A percentile compares a stretch with the other conserved stretches of the same genome.
These are phyloP conservation scores for Ceratobasidium sp. DNA, from an alignment of 1,284 basidiomycete species.

Conservation along the genomic window DNA sequence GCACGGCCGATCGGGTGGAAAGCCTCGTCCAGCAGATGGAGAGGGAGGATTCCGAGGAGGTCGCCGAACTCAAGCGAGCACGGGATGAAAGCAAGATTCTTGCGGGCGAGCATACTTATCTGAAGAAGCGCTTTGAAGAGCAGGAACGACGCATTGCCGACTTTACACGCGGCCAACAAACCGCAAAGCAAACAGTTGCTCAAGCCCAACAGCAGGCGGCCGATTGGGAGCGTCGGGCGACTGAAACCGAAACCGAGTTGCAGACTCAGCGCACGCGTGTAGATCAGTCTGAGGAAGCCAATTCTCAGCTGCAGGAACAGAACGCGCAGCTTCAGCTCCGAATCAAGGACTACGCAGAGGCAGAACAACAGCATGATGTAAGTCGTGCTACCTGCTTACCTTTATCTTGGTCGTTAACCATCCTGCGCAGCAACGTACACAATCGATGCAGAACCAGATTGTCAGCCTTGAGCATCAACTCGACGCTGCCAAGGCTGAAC, in stretches of 20 bases:
- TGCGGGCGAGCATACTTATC: constrained; percentile 73
- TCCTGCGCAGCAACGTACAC: constrained; percentile 73
- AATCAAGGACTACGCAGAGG: constrained; percentile 36
- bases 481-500: constrained; percentile 70
- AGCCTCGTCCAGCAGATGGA: constrained; percentile 71
- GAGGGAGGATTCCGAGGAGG: constrained; percentile 76
- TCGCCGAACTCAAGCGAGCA: constrained; percentile 73
- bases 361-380: constrained; percentile 11
- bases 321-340: constrained; percentile 62
- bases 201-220: constrained; percentile 80
- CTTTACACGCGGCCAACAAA: constrained; percentile 70
- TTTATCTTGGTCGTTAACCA: constrained; percentile 18
- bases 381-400: not conserved
- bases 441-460: constrained; percentile 75
- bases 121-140: constrained; percentile 80
- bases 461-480: constrained; percentile 73
- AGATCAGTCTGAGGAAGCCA: constrained; percentile 80
- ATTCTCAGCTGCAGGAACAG: constrained; percentile 70
- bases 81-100: constrained; percentile 76
- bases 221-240: constrained; percentile 84
- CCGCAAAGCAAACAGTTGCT: constrained; percentile 73
- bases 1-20: constrained; percentile 77
- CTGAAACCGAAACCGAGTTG: constrained; percentile 74
- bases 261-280: constrained; percentile 74
- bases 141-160: constrained; percentile 73